Evolutionary conservation across 495 filamentous ascomycete species (phyloP).

Genomic region (Aspergillus diversus): DNA sequence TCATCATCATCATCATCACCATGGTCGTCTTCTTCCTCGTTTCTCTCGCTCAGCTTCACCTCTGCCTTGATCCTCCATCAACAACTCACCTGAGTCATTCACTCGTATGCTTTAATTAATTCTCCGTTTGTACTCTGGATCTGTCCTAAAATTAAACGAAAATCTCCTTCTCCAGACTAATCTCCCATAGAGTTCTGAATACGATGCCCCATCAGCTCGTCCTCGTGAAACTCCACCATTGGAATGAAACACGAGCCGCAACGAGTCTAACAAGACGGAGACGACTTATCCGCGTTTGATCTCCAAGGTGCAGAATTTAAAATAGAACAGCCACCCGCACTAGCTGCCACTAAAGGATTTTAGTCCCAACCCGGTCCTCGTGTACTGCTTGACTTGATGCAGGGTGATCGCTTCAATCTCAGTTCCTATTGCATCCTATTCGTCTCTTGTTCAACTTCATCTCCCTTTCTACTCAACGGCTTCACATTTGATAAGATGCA

Average conservation of each 20-base stretch:
- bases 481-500: conserved; percentile 9
- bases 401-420: conserved; percentile 11
- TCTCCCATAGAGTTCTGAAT: conserved; percentile 7
- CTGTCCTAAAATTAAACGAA: conserved; percentile 11
- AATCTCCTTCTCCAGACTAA: neutral
- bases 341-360: conserved; percentile 12
- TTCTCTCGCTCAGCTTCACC: neutral
- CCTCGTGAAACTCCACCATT: conserved; percentile 18
- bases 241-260: conserved; percentile 19
- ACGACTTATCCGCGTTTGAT: conserved; percentile 9
- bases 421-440: conserved; percentile 4
- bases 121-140: conserved; percentile 1
- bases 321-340: conserved; percentile 16
- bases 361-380: conserved; percentile 6
- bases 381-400: conserved; percentile 8
- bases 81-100: neutral
- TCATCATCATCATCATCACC: no score
- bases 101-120: neutral
- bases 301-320: conserved; percentile 14
- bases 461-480: neutral
- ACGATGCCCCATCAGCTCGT: conserved; percentile 5
- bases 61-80: neutral
- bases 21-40: neutral
- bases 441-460: conserved; percentile 10
- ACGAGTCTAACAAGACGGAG: neutral